A percentile compares a stretch with the other conserved stretches of the same genome.
phyloP scores from a whole-genome alignment of 192 early-diverging fungal genomes.

The Kickxella alabastrina region DNA sequence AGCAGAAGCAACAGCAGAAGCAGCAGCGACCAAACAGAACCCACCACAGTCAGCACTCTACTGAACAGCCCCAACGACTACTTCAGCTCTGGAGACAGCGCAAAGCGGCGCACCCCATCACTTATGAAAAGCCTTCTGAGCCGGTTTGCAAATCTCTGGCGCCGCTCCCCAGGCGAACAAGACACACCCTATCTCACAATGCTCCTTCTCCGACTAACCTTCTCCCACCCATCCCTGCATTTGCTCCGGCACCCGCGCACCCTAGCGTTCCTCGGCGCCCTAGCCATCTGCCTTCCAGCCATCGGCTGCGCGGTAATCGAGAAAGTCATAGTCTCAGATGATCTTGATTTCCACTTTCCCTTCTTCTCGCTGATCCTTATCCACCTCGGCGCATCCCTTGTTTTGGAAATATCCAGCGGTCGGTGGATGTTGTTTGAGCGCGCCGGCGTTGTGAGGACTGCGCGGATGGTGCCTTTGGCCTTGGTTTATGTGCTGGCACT shows the following conservation, averaged over 20 bases:
- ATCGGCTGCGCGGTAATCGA: constrained; percentile 11
- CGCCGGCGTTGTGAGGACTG: constrained; percentile 9
- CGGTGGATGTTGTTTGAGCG: constrained; percentile 21
- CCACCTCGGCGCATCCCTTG: constrained; percentile 7
- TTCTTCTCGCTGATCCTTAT: constrained; percentile 24
- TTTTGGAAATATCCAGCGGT: constrained; percentile 11
- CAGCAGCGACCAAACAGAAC: no score
- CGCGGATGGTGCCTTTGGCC: constrained; percentile 16
- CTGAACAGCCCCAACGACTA: no score
- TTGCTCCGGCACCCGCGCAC: no score
- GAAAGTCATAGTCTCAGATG: constrained; percentile 24
- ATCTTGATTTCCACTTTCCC: constrained; percentile 14
- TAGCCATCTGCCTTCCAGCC: neutral
- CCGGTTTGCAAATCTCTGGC: neutral
- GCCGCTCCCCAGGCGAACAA: constrained; percentile 3
- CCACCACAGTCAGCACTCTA: no score
- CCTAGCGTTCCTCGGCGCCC: neutral
- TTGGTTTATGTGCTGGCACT: constrained; percentile 12
- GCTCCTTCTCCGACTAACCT: constrained; percentile 8
- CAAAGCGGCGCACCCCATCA: neutral
- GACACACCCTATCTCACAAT: constrained; percentile 18
- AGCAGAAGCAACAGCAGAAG: no score
- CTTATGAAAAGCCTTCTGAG: neutral
- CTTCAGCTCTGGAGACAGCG: no score
- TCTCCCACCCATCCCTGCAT: no score